phyloP scores from a whole-genome alignment of 306 rosid genomes.

The Castanospermum australe region DNA sequence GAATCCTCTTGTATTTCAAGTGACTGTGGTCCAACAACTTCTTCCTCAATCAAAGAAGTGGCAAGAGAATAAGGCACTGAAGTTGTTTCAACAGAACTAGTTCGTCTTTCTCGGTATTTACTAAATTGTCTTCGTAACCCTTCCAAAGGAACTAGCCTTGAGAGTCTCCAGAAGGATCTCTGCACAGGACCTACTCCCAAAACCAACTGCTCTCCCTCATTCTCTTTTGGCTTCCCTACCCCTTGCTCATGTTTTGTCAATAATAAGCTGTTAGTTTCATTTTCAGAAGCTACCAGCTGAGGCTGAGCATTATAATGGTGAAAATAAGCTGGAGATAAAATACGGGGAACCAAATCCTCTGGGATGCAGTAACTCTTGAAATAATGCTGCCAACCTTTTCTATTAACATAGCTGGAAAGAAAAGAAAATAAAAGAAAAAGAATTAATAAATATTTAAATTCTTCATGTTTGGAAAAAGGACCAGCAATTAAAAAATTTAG shows the following conservation, averaged over 20 bases:
- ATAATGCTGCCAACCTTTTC: conserved; percentile 92
- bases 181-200: conserved; percentile 96
- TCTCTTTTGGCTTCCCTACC: conserved; percentile 50
- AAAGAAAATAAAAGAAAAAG: not conserved
- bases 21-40: conserved; percentile 71
- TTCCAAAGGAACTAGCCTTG: conserved; percentile 89
- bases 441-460: conserved; percentile 2
- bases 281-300: conserved; percentile 42
- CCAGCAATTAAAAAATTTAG: conserved; percentile 2
- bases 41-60: conserved; percentile 63
- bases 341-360: conserved; percentile 92
- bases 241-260: conserved; percentile 50
- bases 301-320: conserved; percentile 90
- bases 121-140: conserved; percentile 66
- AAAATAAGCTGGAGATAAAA: conserved; percentile 95
- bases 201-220: conserved; percentile 76
- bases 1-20: conserved; percentile 94
- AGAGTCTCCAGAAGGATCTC: conserved; percentile 89
- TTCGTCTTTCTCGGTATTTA: conserved; percentile 48
- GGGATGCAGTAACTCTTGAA: conserved; percentile 98
- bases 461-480: not conserved
- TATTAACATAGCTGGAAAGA: conserved; percentile 74
- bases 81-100: conserved; percentile 41
- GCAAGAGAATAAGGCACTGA: conserved; percentile 55
- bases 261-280: conserved; percentile 41